phyloP scores from a whole-genome alignment of 306 rosid genomes.

The Inga laurina region DNA sequence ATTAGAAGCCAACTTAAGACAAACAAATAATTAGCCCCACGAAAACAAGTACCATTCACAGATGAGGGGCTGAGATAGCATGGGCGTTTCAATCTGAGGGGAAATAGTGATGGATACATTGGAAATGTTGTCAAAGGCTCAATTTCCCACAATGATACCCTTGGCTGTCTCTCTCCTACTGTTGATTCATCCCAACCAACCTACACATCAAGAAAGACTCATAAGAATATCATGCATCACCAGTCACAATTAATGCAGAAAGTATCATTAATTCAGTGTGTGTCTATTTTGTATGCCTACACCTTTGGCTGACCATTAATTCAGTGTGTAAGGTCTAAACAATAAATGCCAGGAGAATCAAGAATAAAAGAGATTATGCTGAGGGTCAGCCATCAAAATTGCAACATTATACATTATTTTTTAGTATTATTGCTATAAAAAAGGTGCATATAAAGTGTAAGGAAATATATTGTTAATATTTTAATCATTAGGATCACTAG shows the following conservation, averaged over 20 bases:
- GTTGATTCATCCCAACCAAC: constrained; percentile 98
- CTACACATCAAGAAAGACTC: constrained; percentile 31
- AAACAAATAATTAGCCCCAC: background rate
- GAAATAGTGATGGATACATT: constrained; percentile 88
- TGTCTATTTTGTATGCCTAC: background rate
- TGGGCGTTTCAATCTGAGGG: constrained; percentile 83
- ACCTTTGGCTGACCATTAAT: background rate
- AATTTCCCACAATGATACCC: constrained; percentile 91
- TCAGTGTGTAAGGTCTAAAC: background rate
- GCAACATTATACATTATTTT: background rate
- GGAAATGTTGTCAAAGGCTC: constrained; percentile 93
- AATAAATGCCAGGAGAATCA: background rate
- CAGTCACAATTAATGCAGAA: background rate
- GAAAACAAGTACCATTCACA: constrained; percentile 53
- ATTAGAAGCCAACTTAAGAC: background rate
- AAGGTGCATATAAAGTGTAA: too few relatives aligned
- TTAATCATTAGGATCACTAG: too few relatives aligned
- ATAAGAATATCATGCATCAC: background rate
- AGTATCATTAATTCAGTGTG: background rate
- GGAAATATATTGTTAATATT: too few relatives aligned
- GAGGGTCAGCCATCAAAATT: background rate
- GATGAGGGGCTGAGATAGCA: constrained; percentile 86
- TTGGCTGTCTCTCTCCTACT: constrained; percentile 84
- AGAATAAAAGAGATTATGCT: background rate
- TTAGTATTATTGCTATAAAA: background rate